Evolutionary conservation across 176 grass and related monocot species (phyloP).

Genomic region (Aegilops tauschii): DNA sequence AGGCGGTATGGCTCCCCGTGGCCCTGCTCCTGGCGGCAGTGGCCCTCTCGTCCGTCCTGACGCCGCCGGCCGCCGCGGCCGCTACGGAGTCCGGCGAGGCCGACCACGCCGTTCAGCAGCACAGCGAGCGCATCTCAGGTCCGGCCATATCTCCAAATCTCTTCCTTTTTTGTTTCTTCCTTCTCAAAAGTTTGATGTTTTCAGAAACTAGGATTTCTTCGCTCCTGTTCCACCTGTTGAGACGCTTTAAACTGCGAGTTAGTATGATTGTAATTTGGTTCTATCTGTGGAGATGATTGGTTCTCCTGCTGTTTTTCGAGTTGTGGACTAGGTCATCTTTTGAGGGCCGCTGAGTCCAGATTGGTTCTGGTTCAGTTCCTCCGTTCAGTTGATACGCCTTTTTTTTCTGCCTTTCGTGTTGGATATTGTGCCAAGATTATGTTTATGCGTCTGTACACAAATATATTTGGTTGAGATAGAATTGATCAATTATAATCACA

Average conservation of each 20-base stretch:
- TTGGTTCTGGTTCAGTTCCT: not conserved
- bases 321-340: constrained; percentile 24
- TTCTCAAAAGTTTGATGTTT: not conserved
- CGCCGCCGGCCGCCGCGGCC: not conserved
- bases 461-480: not conserved
- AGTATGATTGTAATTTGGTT: not conserved
- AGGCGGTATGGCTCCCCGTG: constrained; percentile 32
- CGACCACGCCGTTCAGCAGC: constrained; percentile 29
- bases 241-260: not conserved
- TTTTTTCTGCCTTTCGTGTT: not conserved
- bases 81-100: constrained; percentile 13
- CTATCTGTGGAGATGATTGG: constrained; percentile 5
- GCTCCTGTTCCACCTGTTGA: not conserved
- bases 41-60: constrained; percentile 15
- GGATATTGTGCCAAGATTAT: constrained; percentile 1
- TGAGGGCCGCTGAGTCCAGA: not conserved
- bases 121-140: constrained; percentile 63
- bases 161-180: not conserved
- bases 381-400: not conserved
- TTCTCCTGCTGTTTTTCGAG: not conserved
- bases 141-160: not conserved
- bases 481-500: not conserved
- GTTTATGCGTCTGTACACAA: not conserved
- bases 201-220: not conserved
- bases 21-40: constrained; percentile 23